Conservation (phyloP, 2,329 filamentous ascomycete species). For the Fusarium sp. region DNA sequence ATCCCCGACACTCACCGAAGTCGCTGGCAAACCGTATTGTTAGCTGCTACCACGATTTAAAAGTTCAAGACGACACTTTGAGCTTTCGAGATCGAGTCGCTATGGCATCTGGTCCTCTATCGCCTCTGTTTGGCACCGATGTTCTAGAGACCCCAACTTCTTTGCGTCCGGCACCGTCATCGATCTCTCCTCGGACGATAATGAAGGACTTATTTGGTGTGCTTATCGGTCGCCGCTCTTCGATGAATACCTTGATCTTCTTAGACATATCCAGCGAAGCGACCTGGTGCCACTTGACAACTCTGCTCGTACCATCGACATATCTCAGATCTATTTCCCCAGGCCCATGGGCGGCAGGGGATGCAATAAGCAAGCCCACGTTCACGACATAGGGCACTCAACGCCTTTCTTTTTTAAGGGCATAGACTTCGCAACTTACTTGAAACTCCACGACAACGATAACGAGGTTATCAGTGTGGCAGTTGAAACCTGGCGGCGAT, state of each 20-base stretch:
- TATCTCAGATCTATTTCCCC: not conserved
- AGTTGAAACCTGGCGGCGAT: not conserved
- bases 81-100: not conserved
- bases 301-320: not conserved
- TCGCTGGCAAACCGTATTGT: not conserved
- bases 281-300: not conserved
- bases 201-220: not conserved
- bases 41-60: not conserved
- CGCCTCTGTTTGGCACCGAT: not conserved
- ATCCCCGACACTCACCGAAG: not conserved
- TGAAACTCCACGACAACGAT: not conserved
- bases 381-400: not conserved
- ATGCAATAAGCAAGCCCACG: not conserved
- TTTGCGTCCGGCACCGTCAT: not conserved
- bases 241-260: not conserved
- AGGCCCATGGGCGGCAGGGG: not conserved
- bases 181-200: not conserved
- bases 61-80: not conserved
- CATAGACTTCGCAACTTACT: not conserved
- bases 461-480: not conserved
- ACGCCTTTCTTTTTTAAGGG: not conserved
- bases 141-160: not conserved
- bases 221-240: not conserved
- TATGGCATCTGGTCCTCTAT: slow-evolving; percentile 1
- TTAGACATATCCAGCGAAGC: not conserved